Evolutionary conservation across 495 filamentous ascomycete species (phyloP), one percentile per base, ranked within the genome.

Genomic region (Penicillium egyptiacum): DNA sequence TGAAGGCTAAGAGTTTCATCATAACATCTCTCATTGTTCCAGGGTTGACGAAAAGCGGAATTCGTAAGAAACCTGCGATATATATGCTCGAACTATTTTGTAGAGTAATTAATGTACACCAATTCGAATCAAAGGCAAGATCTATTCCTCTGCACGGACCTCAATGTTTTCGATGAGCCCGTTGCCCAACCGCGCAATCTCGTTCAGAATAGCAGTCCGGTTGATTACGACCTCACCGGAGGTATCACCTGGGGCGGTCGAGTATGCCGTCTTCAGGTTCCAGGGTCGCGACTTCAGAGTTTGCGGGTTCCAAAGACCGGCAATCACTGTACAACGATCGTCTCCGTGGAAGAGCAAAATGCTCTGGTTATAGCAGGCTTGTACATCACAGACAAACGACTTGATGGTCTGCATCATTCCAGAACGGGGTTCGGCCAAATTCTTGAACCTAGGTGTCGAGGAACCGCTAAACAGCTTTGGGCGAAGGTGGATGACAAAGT

Each of bases 261-360:
- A 89, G 57, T 86, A 88, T 1, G 84, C 74, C 59, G 88, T 70
- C 44, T 86, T 88, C 50, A 89, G 70, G 58, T 82, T 91, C 75
- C 89, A 92, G 4, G 17, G 59, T 41, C 67, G 72, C 1, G 72
- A 61, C 59, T 85, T 78, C 23, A 70, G 59, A 9, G 80, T 72
- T 54, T 79, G 76, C 5, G 91, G 91, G 61, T 88, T 93, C 92
- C 92, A 97, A 50, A 97, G 67, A 1, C 86, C 91, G 4, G 83
- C 87, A 64, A 97, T 84, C 1, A 85, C 70, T 42, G 71, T 65
- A 41, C 84, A 80, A 1, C 79, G 75, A 16, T 77, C 66, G 7
- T 71, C 74, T 39, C 88, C 83, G 30, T 86, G 79, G 76, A 96
- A 96, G 61, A 96, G 87, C 0, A 95, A 71, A 31, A 92, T 66